These are phyloP conservation scores for Fusarium sp. DNA, from an alignment of 2,329 filamentous ascomycete genomes.

Conservation along the genomic window DNA sequence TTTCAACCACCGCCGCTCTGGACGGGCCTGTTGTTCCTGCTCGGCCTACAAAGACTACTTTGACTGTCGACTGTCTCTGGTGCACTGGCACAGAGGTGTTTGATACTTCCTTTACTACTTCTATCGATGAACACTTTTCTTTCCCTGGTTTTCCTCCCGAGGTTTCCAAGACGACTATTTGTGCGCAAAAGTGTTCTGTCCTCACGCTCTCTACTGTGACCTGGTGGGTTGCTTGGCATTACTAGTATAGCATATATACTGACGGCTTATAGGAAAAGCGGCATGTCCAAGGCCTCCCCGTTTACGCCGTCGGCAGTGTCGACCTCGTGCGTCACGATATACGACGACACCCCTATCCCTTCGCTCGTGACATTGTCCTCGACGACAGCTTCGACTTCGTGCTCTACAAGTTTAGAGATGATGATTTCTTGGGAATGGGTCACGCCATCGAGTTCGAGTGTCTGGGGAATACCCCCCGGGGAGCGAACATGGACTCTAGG, in stretches of 20 bases:
- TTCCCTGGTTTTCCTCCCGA: conserved; percentile 2
- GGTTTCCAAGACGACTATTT: conserved; percentile 33
- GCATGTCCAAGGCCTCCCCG: conserved; percentile 14
- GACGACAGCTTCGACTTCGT: conserved; percentile 7
- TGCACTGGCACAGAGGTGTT: conserved; percentile 15
- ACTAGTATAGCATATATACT: not conserved
- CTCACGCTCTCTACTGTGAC: conserved; percentile 36
- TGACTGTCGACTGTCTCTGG: conserved; percentile 36
- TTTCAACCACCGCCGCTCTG: conserved; percentile 4
- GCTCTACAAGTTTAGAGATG: conserved; percentile 5
- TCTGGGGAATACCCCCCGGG: conserved; percentile 6
- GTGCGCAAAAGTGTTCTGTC: conserved; percentile 33
- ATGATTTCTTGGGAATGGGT: conserved; percentile 22
- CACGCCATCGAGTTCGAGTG: conserved; percentile 6
- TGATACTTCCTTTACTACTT: not conserved
- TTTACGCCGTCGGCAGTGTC: conserved; percentile 17
- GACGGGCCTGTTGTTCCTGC: conserved; percentile 3
- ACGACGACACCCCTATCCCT: conserved; percentile 2
- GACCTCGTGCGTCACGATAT: conserved; percentile 38
- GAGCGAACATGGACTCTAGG: not conserved
- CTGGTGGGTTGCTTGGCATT: conserved; percentile 21
- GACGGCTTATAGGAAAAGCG: conserved; percentile 19
- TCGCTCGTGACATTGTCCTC: conserved; percentile 4
- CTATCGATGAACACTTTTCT: not conserved
- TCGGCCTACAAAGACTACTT: conserved; percentile 10